These are phyloP conservation scores for Suillus hirtellus DNA, from an alignment of 768 basidiomycete species.

Conservation along the genomic window DNA sequence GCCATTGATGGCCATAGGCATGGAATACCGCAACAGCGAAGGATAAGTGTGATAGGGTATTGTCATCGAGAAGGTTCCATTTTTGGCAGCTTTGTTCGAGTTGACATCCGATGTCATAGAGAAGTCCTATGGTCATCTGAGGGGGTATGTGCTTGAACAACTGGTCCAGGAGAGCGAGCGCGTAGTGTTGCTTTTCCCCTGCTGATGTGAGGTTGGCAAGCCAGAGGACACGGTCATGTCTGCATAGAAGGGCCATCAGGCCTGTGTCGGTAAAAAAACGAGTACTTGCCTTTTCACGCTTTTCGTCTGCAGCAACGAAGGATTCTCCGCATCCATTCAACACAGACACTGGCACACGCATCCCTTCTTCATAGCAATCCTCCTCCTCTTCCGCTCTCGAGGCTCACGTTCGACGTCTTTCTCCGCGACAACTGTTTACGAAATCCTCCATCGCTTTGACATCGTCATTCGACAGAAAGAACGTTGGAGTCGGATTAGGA, in stretches of 20 bases:
- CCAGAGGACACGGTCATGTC: slow-evolving; percentile 21
- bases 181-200: slow-evolving; percentile 22
- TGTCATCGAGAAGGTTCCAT: not conserved
- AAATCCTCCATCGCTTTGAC: slow-evolving; percentile 21
- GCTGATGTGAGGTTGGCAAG: slow-evolving; percentile 20
- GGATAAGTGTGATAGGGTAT: slow-evolving; percentile 11
- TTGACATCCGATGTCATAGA: slow-evolving; percentile 29
- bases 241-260: slow-evolving; percentile 18
- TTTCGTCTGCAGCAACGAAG: slow-evolving; percentile 24
- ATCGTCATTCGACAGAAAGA: slow-evolving; percentile 24
- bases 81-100: slow-evolving; percentile 20
- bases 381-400: not conserved
- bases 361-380: slow-evolving; percentile 20
- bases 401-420: not conserved
- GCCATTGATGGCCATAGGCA: slow-evolving; percentile 37
- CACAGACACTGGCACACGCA: slow-evolving; percentile 30
- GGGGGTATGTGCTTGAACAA: slow-evolving; percentile 22
- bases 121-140: slow-evolving; percentile 15
- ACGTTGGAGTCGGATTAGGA: slow-evolving; percentile 16
- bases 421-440: not conserved
- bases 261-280: slow-evolving; percentile 21
- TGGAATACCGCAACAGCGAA: slow-evolving; percentile 37
- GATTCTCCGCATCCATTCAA: slow-evolving; percentile 35
- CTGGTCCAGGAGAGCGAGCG: slow-evolving; percentile 18
- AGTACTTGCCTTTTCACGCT: slow-evolving; percentile 20